Percentiles rank a stretch among this genome's conserved stretches.
Evolutionary conservation across 2,329 filamentous ascomycete genomes (phyloP).

Genomic region (Paramyrothecium sp.): DNA sequence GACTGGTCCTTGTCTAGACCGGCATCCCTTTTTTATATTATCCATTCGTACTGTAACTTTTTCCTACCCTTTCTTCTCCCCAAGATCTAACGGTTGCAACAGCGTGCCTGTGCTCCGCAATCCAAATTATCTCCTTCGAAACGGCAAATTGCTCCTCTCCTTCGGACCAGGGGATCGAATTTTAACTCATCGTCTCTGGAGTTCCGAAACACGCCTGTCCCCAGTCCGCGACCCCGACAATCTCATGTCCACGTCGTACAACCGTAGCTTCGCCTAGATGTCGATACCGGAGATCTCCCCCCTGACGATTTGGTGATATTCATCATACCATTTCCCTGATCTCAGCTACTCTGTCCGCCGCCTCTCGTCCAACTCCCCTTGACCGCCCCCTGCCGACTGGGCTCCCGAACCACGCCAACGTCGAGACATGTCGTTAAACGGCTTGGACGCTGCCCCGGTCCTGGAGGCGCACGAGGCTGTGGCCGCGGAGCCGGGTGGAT

Average conservation of each 20-base stretch:
- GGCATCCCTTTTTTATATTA: neutral
- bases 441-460: slow-evolving; percentile 78
- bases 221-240: neutral
- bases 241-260: neutral
- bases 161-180: too few species aligned
- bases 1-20: neutral
- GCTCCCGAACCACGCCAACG: neutral
- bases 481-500: slow-evolving; percentile 83
- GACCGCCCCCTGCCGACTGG: neutral
- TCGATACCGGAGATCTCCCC: neutral
- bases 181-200: too few species aligned
- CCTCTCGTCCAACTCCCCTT: neutral
- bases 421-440: slow-evolving; percentile 85
- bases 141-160: neutral
- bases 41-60: neutral
- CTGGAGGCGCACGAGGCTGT: slow-evolving; percentile 82
- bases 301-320: neutral
- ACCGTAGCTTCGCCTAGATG: neutral
- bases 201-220: too few species aligned
- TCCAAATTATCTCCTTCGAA: too few species aligned
- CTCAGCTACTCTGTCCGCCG: neutral
- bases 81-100: too few species aligned
- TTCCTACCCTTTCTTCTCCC: neutral
- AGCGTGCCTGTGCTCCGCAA: too few species aligned
- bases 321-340: neutral